Evolutionary conservation across 352 stramenopile genomes (phyloP).

Genomic region (Saprolegnia parasitica): DNA sequence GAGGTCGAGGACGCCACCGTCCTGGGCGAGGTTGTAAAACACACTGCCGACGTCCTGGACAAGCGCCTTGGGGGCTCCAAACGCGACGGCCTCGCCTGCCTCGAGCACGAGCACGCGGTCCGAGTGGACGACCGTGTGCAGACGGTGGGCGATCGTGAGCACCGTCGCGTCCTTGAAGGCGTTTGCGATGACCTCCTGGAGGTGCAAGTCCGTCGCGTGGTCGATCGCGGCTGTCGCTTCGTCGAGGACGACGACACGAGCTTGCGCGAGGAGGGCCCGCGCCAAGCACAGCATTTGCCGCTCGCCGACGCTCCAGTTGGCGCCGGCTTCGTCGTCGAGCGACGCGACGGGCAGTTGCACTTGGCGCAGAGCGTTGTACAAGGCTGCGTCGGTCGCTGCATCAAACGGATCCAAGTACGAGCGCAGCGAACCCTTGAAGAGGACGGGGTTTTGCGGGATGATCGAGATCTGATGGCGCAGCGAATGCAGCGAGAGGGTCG

Average conservation of each 20-base stretch:
- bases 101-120: slow-evolving; percentile 90
- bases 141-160: slow-evolving; percentile 89
- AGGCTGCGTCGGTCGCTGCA: slow-evolving; percentile 37
- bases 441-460: slow-evolving; percentile 75
- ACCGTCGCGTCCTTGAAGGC: slow-evolving; percentile 80
- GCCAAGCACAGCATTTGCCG: slow-evolving; percentile 73
- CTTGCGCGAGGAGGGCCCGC: slow-evolving; percentile 79
- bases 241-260: slow-evolving; percentile 82
- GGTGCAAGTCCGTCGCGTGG: slow-evolving; percentile 41
- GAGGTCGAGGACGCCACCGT: slow-evolving; percentile 16
- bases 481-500: slow-evolving; percentile 48
- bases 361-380: slow-evolving; percentile 55
- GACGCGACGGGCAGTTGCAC: slow-evolving; percentile 48
- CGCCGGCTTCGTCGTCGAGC: slow-evolving; percentile 41
- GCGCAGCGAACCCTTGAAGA: slow-evolving; percentile 79
- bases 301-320: slow-evolving; percentile 70
- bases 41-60: slow-evolving; percentile 31
- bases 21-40: slow-evolving; percentile 31
- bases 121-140: slow-evolving; percentile 92
- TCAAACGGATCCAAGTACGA: slow-evolving; percentile 78
- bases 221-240: slow-evolving; percentile 41
- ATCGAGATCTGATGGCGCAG: slow-evolving; percentile 72
- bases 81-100: slow-evolving; percentile 65
- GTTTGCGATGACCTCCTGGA: slow-evolving; percentile 54
- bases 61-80: slow-evolving; percentile 54